phyloP scores from a whole-genome alignment of 805 yeast species.

The Wickerhamiella musiphila region DNA sequence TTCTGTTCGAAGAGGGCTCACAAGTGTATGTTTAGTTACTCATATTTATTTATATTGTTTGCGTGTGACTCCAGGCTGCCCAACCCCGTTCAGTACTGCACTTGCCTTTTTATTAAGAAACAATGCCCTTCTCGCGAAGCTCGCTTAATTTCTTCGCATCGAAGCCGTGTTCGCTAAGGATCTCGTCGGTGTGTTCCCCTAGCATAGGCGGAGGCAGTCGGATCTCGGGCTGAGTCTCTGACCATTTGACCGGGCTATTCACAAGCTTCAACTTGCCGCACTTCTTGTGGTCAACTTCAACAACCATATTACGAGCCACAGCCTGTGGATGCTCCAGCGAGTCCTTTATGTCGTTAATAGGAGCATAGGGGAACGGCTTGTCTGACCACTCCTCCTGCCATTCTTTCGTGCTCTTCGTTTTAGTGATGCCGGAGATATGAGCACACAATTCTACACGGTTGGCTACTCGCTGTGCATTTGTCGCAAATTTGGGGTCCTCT shows the following conservation, averaged over 20 bases:
- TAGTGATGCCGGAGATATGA: conserved; percentile 18
- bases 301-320: conserved; percentile 23
- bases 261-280: conserved; percentile 24
- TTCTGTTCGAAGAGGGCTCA: too few species aligned
- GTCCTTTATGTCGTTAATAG: conserved; percentile 25
- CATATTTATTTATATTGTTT: too few species aligned
- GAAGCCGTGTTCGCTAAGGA: conserved; percentile 17
- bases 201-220: conserved; percentile 24
- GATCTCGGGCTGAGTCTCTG: conserved; percentile 21
- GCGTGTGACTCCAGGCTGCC: neutral
- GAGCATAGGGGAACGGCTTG: conserved; percentile 24
- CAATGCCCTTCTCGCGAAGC: conserved; percentile 16
- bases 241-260: conserved; percentile 25
- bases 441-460: conserved; percentile 21
- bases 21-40: too few species aligned
- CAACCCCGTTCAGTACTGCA: neutral
- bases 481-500: conserved; percentile 18
- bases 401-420: conserved; percentile 19
- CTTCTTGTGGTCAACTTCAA: conserved; percentile 21
- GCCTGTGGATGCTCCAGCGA: conserved; percentile 24
- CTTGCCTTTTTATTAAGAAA: conserved; percentile 7
- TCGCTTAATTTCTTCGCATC: conserved; percentile 12
- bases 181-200: conserved; percentile 24
- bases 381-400: conserved; percentile 23
- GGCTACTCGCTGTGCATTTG: conserved; percentile 24